Evolutionary conservation across 345 rosid genomes (phyloP).

Genomic region (Ceriops zippeliana): DNA sequence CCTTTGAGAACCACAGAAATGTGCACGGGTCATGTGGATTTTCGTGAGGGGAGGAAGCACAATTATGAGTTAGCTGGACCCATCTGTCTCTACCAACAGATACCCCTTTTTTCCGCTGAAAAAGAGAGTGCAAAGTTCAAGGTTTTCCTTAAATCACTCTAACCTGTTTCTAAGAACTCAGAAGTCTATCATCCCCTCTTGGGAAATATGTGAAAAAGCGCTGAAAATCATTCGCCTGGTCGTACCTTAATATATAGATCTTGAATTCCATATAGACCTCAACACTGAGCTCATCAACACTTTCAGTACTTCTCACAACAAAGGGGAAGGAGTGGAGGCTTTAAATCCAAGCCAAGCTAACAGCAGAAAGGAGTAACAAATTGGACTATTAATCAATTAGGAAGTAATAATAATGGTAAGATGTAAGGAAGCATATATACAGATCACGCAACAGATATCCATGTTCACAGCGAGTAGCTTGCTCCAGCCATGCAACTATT

Average conservation of each 20-base stretch:
- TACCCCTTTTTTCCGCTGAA: background rate
- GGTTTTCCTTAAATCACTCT: background rate
- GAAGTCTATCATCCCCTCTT: background rate
- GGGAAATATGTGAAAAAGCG: too few species aligned
- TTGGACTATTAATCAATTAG: background rate
- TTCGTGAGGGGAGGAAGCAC: slow-evolving; percentile 14
- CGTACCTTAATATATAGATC: too few species aligned
- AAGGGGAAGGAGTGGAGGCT: background rate
- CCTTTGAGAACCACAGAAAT: slow-evolving; percentile 7
- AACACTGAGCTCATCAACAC: slow-evolving; percentile 4
- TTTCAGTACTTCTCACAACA: background rate
- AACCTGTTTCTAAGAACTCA: background rate
- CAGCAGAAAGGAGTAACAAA: background rate
- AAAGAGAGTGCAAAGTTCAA: background rate
- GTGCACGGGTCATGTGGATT: slow-evolving; percentile 1
- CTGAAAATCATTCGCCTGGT: too few species aligned
- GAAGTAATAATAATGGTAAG: background rate
- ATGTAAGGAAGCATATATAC: background rate
- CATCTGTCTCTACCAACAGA: slow-evolving; percentile 5
- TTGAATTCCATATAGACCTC: background rate
- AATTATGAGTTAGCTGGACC: slow-evolving; percentile 27
- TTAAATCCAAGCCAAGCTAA: background rate
- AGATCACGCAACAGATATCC: background rate
- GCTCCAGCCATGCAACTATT: background rate
- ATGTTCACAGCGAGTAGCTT: background rate